Base-by-base conservation (phyloP, 768 basidiomycete genomes). In the Rhodotorula babjevae region DNA sequence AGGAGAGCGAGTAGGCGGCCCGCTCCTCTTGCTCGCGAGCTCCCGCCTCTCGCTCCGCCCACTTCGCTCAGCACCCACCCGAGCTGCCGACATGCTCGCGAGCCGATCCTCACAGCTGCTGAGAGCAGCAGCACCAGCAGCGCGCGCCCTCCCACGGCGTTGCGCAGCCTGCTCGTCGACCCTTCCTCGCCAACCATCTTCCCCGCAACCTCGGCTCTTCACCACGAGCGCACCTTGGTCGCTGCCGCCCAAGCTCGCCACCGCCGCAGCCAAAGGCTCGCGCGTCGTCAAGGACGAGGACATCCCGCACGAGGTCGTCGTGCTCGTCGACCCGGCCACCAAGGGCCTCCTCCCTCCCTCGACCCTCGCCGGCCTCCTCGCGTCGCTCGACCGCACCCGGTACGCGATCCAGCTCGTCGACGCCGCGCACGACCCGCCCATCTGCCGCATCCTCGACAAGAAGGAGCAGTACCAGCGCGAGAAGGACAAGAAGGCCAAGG, bases 391-490 rank as follows among this genome's bases (percentile, higher is more conserved):
- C 78, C 76, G 77, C 18, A 79, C 83, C 27, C 82, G 81, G 0
- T 81, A 83, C 67, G 83, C 84, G 74, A 79, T 90, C 68, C 86
- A 88, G 78, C 86, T 91, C 58, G 84, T 89, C 52, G 77, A 82
- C 7, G 75, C 81, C 0, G n/a, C 58, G 4, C 63, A 68, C 47
- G 68, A 81, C 0, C 87, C 87, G 11, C 87, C 89, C 8, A 82
- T 90, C 62, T 90, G 91, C 50, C 86, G 84, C 70, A 79, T 90
- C 40, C 76, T 87, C 42, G 81, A 86, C 76, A 83, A 83, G 69
- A 83, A 83, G 71, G 83, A 81, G 47, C 80, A 82, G 52, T 82
- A 82, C 68, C 81, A 80, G 52, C 83, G 82, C 72, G 78, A 82
- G 29, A 82, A 81, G 71, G 80, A 82, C 67, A 75, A 80, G 62